These are phyloP conservation scores for Arxiozyma bovina DNA, from an alignment of 1,139 yeast genomes.

Conservation along the genomic window DNA sequence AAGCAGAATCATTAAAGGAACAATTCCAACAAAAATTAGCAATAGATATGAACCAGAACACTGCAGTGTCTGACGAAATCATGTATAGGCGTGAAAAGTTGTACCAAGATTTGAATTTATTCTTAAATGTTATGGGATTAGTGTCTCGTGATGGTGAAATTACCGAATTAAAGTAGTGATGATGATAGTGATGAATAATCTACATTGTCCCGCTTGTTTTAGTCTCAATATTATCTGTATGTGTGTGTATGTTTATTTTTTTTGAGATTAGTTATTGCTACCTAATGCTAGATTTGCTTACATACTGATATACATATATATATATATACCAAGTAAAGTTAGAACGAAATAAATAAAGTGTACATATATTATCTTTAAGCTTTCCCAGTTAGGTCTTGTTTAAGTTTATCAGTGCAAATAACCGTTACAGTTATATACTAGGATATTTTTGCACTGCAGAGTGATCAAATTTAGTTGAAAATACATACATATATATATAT, in stretches of 20 bases:
- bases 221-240: background rate
- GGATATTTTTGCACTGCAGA: too few relatives aligned
- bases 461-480: too few relatives aligned
- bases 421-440: too few relatives aligned
- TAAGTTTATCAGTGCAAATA: background rate
- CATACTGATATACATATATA: too few relatives aligned
- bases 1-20: conserved; percentile 54
- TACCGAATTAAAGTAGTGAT: conserved; percentile 32
- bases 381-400: too few relatives aligned
- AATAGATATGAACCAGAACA: conserved; percentile 10
- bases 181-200: too few relatives aligned
- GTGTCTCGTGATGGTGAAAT: conserved; percentile 62
- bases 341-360: background rate
- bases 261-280: too few relatives aligned
- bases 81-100: conserved; percentile 50
- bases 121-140: conserved; percentile 92
- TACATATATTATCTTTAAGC: background rate
- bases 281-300: background rate
- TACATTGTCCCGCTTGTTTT: background rate
- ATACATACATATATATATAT: too few relatives aligned
- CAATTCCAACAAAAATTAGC: conserved; percentile 18
- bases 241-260: background rate
- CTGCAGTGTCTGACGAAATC: conserved; percentile 37
- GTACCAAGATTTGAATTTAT: conserved; percentile 77
- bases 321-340: background rate